Conservation (phyloP, 352 stramenopile species). For the Nothophytophthora sp. region DNA sequence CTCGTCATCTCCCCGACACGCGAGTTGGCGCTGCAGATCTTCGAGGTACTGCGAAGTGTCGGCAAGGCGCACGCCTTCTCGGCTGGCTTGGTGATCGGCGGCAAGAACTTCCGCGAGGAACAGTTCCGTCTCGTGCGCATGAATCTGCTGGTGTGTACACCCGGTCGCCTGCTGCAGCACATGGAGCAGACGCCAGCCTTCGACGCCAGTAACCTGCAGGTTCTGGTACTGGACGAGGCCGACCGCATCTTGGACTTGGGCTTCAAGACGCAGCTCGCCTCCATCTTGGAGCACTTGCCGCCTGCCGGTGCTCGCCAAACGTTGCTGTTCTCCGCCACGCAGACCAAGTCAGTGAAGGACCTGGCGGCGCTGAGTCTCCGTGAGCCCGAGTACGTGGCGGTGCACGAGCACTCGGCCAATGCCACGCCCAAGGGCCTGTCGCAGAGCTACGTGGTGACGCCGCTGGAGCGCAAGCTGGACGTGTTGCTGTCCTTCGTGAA, state of each 20-base stretch:
- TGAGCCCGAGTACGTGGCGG: constrained; percentile 97
- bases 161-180: constrained; percentile 97
- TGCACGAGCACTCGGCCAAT: constrained; percentile 92
- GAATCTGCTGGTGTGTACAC: constrained; percentile 98
- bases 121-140: constrained; percentile 94
- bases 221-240: constrained; percentile 99
- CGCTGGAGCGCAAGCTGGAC: constrained; percentile 97
- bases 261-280: constrained; percentile 98
- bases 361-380: constrained; percentile 94
- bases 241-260: constrained; percentile 99
- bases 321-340: constrained; percentile 97
- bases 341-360: constrained; percentile 98
- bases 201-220: constrained; percentile 92
- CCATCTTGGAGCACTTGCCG: constrained; percentile 97
- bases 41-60: constrained; percentile 97
- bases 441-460: constrained; percentile 96
- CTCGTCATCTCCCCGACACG: constrained; percentile 98
- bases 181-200: constrained; percentile 99
- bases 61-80: constrained; percentile 97
- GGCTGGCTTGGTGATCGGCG: constrained; percentile 96
- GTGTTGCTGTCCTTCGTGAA: constrained; percentile 99
- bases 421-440: constrained; percentile 92
- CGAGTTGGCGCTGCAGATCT: constrained; percentile 99
- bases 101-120: constrained; percentile 95
- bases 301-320: constrained; percentile 88